These are phyloP conservation scores for Colletotrichum aenigma DNA, from an alignment of 2,329 filamentous ascomycete species.

Conservation along the genomic window DNA sequence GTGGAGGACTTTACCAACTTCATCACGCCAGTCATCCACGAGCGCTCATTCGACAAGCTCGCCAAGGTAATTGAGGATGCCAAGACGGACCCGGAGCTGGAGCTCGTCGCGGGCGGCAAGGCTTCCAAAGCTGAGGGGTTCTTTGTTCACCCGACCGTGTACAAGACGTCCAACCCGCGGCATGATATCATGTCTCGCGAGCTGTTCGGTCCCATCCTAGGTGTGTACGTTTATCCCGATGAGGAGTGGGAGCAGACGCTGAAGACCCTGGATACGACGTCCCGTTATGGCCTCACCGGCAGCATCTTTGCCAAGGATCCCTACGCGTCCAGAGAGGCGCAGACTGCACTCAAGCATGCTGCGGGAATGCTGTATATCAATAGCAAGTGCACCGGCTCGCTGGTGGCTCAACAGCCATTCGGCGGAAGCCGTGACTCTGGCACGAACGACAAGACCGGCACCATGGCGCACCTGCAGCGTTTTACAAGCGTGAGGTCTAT, in stretches of 20 bases:
- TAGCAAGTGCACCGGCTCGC: not conserved
- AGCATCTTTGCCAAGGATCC: slow-evolving; percentile 76
- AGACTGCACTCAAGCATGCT: not conserved
- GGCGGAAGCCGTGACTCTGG: not conserved
- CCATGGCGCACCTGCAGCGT: not conserved
- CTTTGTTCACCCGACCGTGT: slow-evolving; percentile 85
- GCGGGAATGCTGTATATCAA: not conserved
- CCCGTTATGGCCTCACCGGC: slow-evolving; percentile 78
- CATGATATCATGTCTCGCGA: slow-evolving; percentile 79
- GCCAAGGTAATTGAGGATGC: slow-evolving; percentile 77
- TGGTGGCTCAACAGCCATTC: not conserved
- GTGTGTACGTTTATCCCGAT: slow-evolving; percentile 69
- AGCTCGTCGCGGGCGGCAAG: slow-evolving; percentile 75
- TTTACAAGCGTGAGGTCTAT: not conserved
- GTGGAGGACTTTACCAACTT: slow-evolving; percentile 77
- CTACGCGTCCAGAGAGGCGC: slow-evolving; percentile 11
- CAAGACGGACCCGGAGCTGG: slow-evolving; percentile 73
- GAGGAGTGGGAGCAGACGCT: not conserved
- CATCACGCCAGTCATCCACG: slow-evolving; percentile 86
- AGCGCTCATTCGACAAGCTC: slow-evolving; percentile 81
- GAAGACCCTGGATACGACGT: slow-evolving; percentile 62
- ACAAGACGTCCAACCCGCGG: slow-evolving; percentile 72
- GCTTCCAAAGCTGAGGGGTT: slow-evolving; percentile 81
- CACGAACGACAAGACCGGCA: not conserved
- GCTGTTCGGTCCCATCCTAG: slow-evolving; percentile 81